phyloP scores from a whole-genome alignment of 139 green algal species.

The Chlamydomonas sp. region DNA sequence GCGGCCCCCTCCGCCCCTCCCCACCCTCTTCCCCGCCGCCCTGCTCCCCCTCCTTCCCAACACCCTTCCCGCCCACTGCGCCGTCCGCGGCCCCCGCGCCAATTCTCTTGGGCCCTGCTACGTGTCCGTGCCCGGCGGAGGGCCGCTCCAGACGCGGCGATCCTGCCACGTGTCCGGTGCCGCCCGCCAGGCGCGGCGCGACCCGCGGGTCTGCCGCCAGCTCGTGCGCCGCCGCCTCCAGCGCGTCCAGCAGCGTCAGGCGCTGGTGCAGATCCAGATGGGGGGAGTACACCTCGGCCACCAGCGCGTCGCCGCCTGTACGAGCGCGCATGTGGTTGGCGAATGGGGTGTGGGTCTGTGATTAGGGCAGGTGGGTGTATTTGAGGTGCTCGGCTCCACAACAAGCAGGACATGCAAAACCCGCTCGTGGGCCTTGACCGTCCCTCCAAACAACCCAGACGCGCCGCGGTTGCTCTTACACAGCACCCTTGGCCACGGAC shows the following conservation, averaged over 20 bases:
- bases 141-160: neutral
- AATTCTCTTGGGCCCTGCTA: neutral
- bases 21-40: neutral
- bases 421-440: too few relatives aligned
- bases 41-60: neutral
- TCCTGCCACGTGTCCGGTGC: neutral
- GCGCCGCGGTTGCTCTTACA: too few relatives aligned
- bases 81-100: neutral
- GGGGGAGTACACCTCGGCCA: slow-evolving; percentile 76
- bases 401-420: too few relatives aligned
- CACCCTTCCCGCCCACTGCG: neutral
- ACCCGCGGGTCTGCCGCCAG: slow-evolving; percentile 45
- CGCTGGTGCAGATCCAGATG: slow-evolving; percentile 73
- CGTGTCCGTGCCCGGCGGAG: neutral
- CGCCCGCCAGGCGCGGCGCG: slow-evolving; percentile 18
- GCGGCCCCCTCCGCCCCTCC: neutral
- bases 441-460: too few relatives aligned
- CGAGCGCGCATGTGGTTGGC: neutral
- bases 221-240: slow-evolving; percentile 64
- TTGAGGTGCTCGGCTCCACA: neutral
- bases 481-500: too few relatives aligned
- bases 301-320: slow-evolving; percentile 58
- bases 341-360: neutral
- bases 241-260: slow-evolving; percentile 72
- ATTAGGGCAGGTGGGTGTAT: neutral